Base-by-base conservation (phyloP, 2,329 filamentous ascomycete genomes). In the Orbilia blumenaviensis region DNA sequence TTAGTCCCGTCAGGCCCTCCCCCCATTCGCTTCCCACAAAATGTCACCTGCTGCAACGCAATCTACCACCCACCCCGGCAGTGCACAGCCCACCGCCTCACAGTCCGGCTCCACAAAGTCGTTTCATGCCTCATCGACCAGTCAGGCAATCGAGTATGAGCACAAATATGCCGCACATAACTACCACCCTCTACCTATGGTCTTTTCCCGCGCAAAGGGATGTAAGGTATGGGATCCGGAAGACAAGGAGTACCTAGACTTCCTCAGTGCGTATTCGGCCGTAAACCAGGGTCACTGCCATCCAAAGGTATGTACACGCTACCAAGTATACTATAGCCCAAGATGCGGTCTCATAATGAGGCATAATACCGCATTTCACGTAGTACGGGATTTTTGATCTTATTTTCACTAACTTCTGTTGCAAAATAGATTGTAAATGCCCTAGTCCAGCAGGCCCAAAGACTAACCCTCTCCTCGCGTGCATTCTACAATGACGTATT, bases 401-500 rank as follows among this genome's bases (percentile, higher is more conserved):
- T n/a, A n/a, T n/a, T n/a, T n/a, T n/a, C n/a, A n/a, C n/a, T n/a
- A n/a, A n/a, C n/a, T n/a, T n/a, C n/a, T n/a, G n/a, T 7, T 41
- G 27, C 50, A n/a, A 50, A 25, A 71, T 27, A 77, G 77, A 80
- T 80, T 21, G 90, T 99, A 82, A 94, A 94, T 83, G 92, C 94
- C 12, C 86, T 99, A 77, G 89, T 89, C 38, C 92, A 97, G 79
- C 95, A 99, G 85, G 95, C 95, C 54, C 88, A 90, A 79, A 91
- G 93, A 41, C 85, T 98, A 81, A 97, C 94, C 0, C 88, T 98
- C 79, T 97, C 93, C 84, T 97, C 93, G 77, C 89, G 94, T 77
- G 95, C 95, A 61, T 99, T 98, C 85, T 91, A 98, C 87, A 99
- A 98, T 83, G 94, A 98, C 85, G 95, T 98, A 78, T 98, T 98